These are phyloP conservation scores for Hirschioporus abietinus DNA, from an alignment of 768 basidiomycete genomes.

Conservation along the genomic window DNA sequence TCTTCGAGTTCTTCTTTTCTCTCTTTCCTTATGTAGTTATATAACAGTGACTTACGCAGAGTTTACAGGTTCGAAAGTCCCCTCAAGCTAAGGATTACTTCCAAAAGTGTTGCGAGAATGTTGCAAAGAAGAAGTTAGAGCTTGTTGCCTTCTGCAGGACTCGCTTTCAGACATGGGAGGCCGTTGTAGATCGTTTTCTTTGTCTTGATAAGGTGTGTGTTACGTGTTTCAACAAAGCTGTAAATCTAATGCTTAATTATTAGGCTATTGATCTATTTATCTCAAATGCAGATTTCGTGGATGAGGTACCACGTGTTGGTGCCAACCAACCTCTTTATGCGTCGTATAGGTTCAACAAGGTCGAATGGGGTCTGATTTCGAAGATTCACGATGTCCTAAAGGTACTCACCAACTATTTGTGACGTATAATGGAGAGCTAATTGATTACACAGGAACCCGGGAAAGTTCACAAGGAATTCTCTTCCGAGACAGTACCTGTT, in stretches of 20 bases:
- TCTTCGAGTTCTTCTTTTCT: too few species aligned
- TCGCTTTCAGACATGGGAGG: slow-evolving; percentile 6
- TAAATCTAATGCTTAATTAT: neutral
- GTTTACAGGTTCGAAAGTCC: slow-evolving; percentile 3
- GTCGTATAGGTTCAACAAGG: neutral
- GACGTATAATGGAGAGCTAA: neutral
- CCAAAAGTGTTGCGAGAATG: slow-evolving; percentile 5
- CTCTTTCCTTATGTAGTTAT: too few species aligned
- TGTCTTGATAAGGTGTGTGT: slow-evolving; percentile 1
- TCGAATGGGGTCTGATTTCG: neutral
- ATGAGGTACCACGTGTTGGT: neutral
- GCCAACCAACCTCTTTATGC: neutral
- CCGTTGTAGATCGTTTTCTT: neutral
- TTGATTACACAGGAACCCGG: neutral
- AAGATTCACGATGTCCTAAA: neutral
- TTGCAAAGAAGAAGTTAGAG: neutral
- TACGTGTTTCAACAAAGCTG: neutral
- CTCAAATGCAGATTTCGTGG: neutral
- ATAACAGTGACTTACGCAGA: too few species aligned
- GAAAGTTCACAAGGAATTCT: neutral
- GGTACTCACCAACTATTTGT: neutral
- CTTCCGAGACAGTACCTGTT: neutral
- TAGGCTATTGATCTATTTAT: neutral
- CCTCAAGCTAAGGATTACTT: slow-evolving; percentile 3
- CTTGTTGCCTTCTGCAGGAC: slow-evolving; percentile 6